Conservation (phyloP, 129 eudicot species). For the Glebionis coronaria region DNA sequence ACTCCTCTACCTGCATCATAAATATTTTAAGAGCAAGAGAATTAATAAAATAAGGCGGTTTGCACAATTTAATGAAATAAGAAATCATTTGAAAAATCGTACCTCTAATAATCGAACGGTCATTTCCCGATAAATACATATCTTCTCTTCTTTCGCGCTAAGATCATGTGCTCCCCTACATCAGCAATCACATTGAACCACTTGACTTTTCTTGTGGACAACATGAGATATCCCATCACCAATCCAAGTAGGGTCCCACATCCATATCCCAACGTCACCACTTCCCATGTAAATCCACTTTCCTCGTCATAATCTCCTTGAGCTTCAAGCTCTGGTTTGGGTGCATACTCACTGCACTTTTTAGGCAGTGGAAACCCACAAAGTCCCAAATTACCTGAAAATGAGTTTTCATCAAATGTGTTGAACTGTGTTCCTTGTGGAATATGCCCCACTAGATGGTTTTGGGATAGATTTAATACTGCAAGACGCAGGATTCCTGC, state of each 20-base stretch:
- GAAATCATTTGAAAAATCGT: too few species aligned
- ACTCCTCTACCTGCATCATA: too few species aligned
- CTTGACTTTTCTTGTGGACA: constrained; percentile 21
- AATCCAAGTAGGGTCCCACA: constrained; percentile 23
- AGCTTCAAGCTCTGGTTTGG: background rate
- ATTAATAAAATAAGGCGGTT: too few species aligned
- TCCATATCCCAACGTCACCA: constrained; percentile 26
- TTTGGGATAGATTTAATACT: background rate
- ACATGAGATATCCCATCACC: constrained; percentile 17
- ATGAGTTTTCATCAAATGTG: constrained; percentile 10
- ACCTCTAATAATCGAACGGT: too few species aligned
- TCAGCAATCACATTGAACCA: constrained; percentile 25
- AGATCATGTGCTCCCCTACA: constrained; percentile 16
- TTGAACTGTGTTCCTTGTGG: background rate
- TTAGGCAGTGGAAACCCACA: constrained; percentile 17
- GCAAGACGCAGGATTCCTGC: too few species aligned
- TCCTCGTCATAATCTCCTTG: background rate
- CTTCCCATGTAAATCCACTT: constrained; percentile 29
- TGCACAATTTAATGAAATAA: too few species aligned
- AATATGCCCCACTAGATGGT: constrained; percentile 27
- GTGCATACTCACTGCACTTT: background rate
- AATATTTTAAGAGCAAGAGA: too few species aligned
- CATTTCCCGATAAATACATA: too few species aligned
- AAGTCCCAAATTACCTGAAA: constrained; percentile 4
- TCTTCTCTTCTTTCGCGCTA: background rate